Conservation (phyloP, 179 eudicot genomes). For the Monotropa hypopitys region DNA sequence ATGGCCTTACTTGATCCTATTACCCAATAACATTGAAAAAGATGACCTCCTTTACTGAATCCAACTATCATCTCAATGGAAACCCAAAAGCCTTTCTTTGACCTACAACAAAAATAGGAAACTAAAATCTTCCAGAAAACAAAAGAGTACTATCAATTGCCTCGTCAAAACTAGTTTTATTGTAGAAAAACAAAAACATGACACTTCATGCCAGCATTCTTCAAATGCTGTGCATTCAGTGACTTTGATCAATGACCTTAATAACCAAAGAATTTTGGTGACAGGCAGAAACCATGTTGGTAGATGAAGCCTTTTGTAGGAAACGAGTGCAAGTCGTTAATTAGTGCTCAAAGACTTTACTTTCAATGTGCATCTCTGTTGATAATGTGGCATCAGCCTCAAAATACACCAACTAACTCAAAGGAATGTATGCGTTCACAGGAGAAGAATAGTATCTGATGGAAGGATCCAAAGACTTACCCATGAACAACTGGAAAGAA, state of each 20-base stretch:
- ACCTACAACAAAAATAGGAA: background rate
- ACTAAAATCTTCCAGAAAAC: background rate
- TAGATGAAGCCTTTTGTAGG: background rate
- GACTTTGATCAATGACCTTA: background rate
- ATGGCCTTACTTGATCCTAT: background rate
- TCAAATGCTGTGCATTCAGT: background rate
- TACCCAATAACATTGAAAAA: background rate
- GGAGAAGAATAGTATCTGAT: background rate
- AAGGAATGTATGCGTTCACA: background rate
- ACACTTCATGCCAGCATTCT: background rate
- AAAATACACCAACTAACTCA: background rate
- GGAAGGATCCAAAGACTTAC: slow-evolving; percentile 23
- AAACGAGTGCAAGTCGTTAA: background rate
- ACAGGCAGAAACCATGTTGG: background rate
- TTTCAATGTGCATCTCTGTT: background rate
- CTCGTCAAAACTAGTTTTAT: background rate
- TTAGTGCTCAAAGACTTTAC: background rate
- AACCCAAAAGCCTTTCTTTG: background rate
- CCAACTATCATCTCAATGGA: background rate
- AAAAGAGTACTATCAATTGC: background rate
- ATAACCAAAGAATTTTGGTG: background rate
- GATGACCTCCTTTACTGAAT: background rate
- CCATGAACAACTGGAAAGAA: slow-evolving; percentile 71
- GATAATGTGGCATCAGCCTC: background rate
- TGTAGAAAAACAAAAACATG: background rate